Evolutionary conservation across 441 rosid genomes (phyloP), one percentile per base, ranked within the genome.

Genomic region (Mallotus japonicus): DNA sequence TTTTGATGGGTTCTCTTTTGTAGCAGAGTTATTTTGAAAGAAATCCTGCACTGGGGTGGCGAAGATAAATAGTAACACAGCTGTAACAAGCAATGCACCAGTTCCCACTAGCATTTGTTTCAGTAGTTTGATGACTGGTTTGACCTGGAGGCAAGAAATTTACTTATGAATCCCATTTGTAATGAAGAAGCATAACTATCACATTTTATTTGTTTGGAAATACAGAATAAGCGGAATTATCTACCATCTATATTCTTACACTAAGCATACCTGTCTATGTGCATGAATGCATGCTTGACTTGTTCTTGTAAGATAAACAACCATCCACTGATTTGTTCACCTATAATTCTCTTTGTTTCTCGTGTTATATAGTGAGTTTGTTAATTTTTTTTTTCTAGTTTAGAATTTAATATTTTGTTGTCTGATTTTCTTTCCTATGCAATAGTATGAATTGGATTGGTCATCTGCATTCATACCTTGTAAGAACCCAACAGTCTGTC

Each of bases 401-500:
- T 28, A 51, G 55, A 16, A 15, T 60, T 50, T 63, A 44, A 55
- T 12, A 37, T 55, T 66, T 34, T 24, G 34, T 42, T 16, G 8
- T 17, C 3, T 46, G 42, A 37, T 44, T 24, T 63, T 65, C 37
- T 34, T 64, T 24, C 16, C 20, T 34, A 14, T 57, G 65, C 58
- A 62, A 46, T 17, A 54, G 24, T 55, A 19, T 54, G 42, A 63
- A 65, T 22, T 56, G 58, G 1, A 62, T 51, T 20, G 42, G 24
- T 55, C 14, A 47, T 56, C 55, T 67, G 75, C 37, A 50, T 60
- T 47, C 65, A 47, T 78, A 94, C 99, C 99, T 95, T 92, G 86
- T 88, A 92, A 71, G 97, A 87, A 46, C 99, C 99, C 69, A 95
- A 73, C 75, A 90, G 79, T 82, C 99, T 85, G 77, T 95, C 99